Evolutionary conservation across 306 rosid species (phyloP).

Genomic region (Cicer cuneatum): DNA sequence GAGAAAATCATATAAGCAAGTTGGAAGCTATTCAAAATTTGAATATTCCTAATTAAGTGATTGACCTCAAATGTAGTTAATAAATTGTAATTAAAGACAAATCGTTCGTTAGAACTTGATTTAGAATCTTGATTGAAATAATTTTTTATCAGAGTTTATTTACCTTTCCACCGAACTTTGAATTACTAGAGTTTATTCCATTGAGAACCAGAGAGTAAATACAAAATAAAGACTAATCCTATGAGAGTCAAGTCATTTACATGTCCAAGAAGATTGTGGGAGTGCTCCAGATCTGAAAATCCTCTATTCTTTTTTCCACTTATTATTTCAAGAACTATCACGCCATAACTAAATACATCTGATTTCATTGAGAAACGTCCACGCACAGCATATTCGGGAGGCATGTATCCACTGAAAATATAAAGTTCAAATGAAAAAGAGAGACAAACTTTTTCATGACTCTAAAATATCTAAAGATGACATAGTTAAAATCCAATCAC

Average conservation of each 20-base stretch:
- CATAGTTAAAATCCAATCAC: neutral
- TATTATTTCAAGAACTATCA: conserved; percentile 53
- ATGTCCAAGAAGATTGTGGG: conserved; percentile 41
- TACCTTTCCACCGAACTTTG: too few species aligned
- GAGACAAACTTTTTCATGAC: too few species aligned
- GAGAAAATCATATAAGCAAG: neutral
- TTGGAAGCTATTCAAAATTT: too few species aligned
- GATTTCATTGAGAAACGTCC: conserved; percentile 56
- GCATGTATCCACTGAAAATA: conserved; percentile 57
- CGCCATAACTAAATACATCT: conserved; percentile 57
- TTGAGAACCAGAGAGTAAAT: too few species aligned
- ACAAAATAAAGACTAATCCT: too few species aligned
- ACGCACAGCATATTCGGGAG: conserved; percentile 52
- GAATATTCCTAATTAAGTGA: too few species aligned
- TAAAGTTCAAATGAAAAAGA: too few species aligned
- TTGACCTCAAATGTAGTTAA: neutral
- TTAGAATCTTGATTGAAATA: too few species aligned
- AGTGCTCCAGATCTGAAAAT: conserved; percentile 36
- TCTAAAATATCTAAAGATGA: too few species aligned
- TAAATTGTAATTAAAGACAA: neutral
- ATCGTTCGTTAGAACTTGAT: neutral
- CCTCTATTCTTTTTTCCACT: conserved; percentile 61
- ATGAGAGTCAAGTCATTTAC: conserved; percentile 1
- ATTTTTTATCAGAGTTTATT: too few species aligned
- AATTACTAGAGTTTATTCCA: too few species aligned